Percentiles rank a stretch among this genome's conserved stretches.
phyloP scores from a whole-genome alignment of 2,329 filamentous ascomycete species.

The Pseudogymnoascus sp. region DNA sequence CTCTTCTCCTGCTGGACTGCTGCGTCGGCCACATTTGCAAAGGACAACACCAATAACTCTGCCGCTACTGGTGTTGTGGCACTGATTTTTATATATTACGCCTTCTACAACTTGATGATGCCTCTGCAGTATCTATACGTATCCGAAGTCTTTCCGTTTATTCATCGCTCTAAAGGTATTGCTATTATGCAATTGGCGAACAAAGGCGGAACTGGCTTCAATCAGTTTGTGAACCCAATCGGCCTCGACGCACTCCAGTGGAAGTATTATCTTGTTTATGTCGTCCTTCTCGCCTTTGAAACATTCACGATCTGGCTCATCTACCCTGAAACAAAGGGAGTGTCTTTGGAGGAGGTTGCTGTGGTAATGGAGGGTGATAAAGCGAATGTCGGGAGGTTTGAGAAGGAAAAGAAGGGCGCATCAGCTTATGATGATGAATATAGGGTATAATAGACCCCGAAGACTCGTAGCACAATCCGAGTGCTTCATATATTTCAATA shows the following conservation, averaged over 20 bases:
- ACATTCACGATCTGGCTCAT: constrained; percentile 30
- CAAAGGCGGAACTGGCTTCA: constrained; percentile 24
- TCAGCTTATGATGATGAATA: neutral
- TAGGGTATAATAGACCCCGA: neutral
- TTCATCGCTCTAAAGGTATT: neutral
- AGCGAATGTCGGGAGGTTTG: neutral
- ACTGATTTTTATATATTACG: constrained; percentile 9
- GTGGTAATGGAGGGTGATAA: neutral
- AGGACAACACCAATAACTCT: neutral
- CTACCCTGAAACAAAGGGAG: constrained; percentile 21
- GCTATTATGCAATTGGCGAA: constrained; percentile 21
- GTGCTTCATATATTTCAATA: neutral
- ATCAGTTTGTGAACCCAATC: constrained; percentile 37
- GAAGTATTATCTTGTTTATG: constrained; percentile 35
- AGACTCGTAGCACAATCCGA: neutral
- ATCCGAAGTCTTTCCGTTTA: constrained; percentile 4
- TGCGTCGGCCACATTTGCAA: constrained; percentile 5
- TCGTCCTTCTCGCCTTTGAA: constrained; percentile 28
- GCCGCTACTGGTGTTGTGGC: neutral
- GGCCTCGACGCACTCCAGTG: constrained; percentile 31
- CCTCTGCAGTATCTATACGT: neutral
- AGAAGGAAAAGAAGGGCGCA: neutral
- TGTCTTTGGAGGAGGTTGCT: constrained; percentile 15
- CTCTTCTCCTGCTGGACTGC: neutral
- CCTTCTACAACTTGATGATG: constrained; percentile 11